Conservation (phyloP, 129 eudicot species). For the Arctium minus region DNA sequence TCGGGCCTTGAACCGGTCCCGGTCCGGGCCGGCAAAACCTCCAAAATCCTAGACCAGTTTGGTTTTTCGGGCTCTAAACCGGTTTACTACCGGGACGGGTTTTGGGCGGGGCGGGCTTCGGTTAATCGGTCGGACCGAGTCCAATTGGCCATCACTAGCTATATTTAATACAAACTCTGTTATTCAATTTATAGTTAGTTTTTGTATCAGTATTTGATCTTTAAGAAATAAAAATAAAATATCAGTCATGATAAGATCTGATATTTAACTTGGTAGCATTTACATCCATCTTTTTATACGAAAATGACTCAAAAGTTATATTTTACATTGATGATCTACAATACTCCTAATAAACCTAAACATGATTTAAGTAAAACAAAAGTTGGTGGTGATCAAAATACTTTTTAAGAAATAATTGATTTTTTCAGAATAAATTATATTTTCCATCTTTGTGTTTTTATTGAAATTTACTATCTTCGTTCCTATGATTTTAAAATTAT, state of each 20-base stretch:
- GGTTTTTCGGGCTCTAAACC: too few relatives aligned
- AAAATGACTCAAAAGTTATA: not conserved
- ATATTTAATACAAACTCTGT: not conserved
- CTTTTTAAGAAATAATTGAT: not conserved
- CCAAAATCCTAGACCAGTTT: too few relatives aligned
- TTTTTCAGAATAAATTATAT: too few relatives aligned
- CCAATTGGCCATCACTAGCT: too few relatives aligned
- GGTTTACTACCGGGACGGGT: too few relatives aligned
- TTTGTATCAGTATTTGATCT: too few relatives aligned
- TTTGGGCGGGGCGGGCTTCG: too few relatives aligned
- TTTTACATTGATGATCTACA: not conserved
- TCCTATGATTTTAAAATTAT: too few relatives aligned
- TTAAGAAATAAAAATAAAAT: not conserved
- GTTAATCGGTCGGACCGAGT: too few relatives aligned
- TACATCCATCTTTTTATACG: not conserved
- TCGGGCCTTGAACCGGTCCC: too few relatives aligned
- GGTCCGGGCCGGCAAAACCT: too few relatives aligned
- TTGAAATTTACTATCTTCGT: not conserved
- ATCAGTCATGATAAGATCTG: not conserved
- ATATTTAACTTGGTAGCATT: not conserved
- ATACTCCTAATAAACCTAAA: constrained; percentile 9
- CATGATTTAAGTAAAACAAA: not conserved
- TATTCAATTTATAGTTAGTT: not conserved
- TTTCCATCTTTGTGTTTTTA: not conserved
- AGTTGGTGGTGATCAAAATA: constrained; percentile 1